Evolutionary conservation across 2,329 filamentous ascomycete species (phyloP).

Genomic region (Taxawa tesnikishii): DNA sequence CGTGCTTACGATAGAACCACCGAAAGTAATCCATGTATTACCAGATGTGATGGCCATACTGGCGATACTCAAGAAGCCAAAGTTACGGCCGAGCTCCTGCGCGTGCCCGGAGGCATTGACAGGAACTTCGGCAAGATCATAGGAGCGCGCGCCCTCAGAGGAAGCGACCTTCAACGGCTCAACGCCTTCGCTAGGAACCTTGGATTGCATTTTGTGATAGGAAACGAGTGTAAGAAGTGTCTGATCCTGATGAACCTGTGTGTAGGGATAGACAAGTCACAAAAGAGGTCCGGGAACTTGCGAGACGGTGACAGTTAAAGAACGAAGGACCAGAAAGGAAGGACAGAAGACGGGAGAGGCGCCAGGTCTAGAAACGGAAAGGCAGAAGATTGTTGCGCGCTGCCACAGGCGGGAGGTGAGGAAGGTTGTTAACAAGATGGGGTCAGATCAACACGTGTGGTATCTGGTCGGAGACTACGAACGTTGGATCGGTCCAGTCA

Average conservation of each 20-base stretch:
- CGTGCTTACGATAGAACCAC: constrained; percentile 28
- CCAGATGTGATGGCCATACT: constrained; percentile 14
- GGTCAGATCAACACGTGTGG: too few relatives aligned
- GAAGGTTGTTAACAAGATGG: too few relatives aligned
- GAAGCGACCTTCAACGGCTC: background rate
- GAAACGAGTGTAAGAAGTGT: background rate
- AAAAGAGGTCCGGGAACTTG: background rate
- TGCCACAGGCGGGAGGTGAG: too few relatives aligned
- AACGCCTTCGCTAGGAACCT: background rate
- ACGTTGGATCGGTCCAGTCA: too few relatives aligned
- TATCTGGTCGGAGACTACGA: too few relatives aligned
- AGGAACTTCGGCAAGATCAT: constrained; percentile 2
- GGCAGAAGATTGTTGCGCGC: too few relatives aligned
- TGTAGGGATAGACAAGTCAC: background rate
- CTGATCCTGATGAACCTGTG: background rate
- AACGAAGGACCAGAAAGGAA: too few relatives aligned
- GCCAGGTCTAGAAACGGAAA: too few relatives aligned
- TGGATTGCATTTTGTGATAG: background rate
- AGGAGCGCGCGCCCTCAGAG: background rate
- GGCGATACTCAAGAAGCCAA: constrained; percentile 32
- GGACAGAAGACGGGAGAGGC: too few relatives aligned
- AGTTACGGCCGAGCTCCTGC: constrained; percentile 39
- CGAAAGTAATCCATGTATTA: constrained; percentile 33
- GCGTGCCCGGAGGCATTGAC: constrained; percentile 39
- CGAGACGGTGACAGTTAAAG: background rate